Evolutionary conservation across 805 yeast species (phyloP).

Genomic region (Barnettozyma populi): DNA sequence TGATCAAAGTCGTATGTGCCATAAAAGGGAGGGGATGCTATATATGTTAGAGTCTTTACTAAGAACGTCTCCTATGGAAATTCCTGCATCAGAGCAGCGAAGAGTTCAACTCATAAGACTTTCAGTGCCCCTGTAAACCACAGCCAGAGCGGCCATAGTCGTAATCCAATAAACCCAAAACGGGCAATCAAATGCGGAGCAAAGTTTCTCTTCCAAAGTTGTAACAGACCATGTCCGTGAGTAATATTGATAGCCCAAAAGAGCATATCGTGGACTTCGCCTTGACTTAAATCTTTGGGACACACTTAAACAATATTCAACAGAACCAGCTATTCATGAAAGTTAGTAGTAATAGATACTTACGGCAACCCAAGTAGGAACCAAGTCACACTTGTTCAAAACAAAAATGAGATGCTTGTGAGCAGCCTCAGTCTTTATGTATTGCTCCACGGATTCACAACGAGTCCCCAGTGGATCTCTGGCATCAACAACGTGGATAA

Average conservation of each 20-base stretch:
- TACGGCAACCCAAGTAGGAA: conserved; percentile 99
- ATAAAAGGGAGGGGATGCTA: conserved; percentile 7
- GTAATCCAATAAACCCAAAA: conserved; percentile 36
- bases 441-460: conserved; percentile 88
- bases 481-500: conserved; percentile 38
- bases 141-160: conserved; percentile 29
- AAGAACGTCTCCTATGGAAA: conserved; percentile 49
- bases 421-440: conserved; percentile 88
- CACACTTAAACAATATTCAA: background rate
- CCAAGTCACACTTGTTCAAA: conserved; percentile 94
- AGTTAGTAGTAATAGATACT: conserved; percentile 37
- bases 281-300: conserved; percentile 91
- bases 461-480: conserved; percentile 97
- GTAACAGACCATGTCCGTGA: conserved; percentile 85
- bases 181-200: conserved; percentile 49
- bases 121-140: conserved; percentile 23
- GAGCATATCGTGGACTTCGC: conserved; percentile 32
- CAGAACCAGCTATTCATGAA: background rate
- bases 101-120: conserved; percentile 76
- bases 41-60: conserved; percentile 81
- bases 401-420: conserved; percentile 95
- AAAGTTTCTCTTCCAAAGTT: conserved; percentile 85
- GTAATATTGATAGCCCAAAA: conserved; percentile 16
- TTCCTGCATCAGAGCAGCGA: conserved; percentile 17
- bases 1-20: background rate